Conservation (phyloP, 148 eudicot species). For the Rhododendron griersonianum region DNA sequence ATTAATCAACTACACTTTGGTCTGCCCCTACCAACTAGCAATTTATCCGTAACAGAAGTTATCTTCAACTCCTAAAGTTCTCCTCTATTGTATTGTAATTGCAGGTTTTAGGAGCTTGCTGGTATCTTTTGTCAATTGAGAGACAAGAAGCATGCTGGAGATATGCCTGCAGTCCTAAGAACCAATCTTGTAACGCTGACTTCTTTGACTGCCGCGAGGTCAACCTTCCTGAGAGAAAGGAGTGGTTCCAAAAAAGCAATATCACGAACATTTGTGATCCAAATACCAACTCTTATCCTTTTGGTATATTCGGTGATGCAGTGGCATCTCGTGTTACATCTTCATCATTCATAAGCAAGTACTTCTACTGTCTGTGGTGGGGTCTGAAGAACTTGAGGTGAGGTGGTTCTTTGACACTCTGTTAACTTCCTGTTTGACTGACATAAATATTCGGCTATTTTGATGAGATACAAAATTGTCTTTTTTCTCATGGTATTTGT, state of each 20-base stretch:
- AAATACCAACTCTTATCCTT: conserved; percentile 23
- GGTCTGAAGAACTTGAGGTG: conserved; percentile 75
- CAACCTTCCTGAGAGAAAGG: conserved; percentile 26
- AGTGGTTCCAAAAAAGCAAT: conserved; percentile 53
- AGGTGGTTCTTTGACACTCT: background rate
- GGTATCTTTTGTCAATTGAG: conserved; percentile 82
- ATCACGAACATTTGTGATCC: conserved; percentile 44
- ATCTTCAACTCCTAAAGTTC: background rate
- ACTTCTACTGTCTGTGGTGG: conserved; percentile 86
- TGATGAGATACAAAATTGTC: background rate
- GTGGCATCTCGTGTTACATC: conserved; percentile 38
- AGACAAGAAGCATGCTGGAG: conserved; percentile 74
- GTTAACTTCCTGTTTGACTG: background rate
- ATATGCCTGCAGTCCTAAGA: conserved; percentile 30
- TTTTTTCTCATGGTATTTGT: background rate
- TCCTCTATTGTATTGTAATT: background rate
- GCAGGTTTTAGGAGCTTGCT: conserved; percentile 74
- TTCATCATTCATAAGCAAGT: conserved; percentile 44
- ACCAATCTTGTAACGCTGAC: conserved; percentile 23
- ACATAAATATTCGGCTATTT: background rate
- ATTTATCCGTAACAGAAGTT: background rate
- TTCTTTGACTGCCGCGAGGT: conserved; percentile 50
- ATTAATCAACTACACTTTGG: background rate
- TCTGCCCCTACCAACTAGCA: background rate
- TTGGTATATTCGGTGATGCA: conserved; percentile 64